These are phyloP conservation scores for Rhizopogon salebrosus DNA, from an alignment of 768 basidiomycete species.

Conservation along the genomic window DNA sequence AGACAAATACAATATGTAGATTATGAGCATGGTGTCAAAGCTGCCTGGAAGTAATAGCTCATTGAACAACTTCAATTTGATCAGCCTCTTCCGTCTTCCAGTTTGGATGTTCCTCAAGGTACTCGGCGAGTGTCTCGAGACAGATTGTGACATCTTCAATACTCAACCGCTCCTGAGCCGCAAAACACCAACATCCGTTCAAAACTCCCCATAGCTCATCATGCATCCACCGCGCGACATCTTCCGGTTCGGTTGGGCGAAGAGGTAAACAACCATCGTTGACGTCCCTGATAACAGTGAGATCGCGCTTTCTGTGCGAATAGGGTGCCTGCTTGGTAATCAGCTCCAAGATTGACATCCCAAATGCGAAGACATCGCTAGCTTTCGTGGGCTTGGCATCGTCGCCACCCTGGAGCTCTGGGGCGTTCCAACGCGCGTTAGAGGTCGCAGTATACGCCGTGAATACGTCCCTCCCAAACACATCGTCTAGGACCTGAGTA, in stretches of 20 bases:
- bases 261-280: slow-evolving; percentile 34
- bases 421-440: slow-evolving; percentile 56
- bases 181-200: slow-evolving; percentile 40
- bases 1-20: not conserved
- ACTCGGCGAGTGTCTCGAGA: not conserved
- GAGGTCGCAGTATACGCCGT: slow-evolving; percentile 41
- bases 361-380: slow-evolving; percentile 54
- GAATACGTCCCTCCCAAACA: slow-evolving; percentile 44
- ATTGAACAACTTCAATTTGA: not conserved
- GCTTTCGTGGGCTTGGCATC: slow-evolving; percentile 37
- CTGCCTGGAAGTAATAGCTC: not conserved
- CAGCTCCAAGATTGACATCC: slow-evolving; percentile 57
- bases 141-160: not conserved
- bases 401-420: slow-evolving; percentile 48
- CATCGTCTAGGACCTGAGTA: slow-evolving; percentile 54
- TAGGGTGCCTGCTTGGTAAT: slow-evolving; percentile 49
- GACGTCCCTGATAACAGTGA: slow-evolving; percentile 44
- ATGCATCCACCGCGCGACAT: slow-evolving; percentile 33
- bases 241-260: slow-evolving; percentile 33
- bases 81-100: not conserved
- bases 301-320: slow-evolving; percentile 42
- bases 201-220: slow-evolving; percentile 45
- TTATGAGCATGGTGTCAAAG: not conserved
- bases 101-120: not conserved
- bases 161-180: slow-evolving; percentile 32